These are phyloP conservation scores for Bruguiera gymnorhiza DNA, from an alignment of 345 rosid genomes.

Conservation along the genomic window DNA sequence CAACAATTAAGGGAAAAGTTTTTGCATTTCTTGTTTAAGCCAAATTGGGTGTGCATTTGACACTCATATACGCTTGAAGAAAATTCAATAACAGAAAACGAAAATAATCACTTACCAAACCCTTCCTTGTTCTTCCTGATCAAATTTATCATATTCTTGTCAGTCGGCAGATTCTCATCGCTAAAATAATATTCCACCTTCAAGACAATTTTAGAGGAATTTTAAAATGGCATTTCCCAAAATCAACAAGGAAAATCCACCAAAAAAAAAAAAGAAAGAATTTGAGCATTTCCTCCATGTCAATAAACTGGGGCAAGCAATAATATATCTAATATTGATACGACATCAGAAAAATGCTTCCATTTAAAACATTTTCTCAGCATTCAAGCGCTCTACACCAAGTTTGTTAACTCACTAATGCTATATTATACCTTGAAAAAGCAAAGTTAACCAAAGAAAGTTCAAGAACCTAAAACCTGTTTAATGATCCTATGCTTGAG, in stretches of 20 bases:
- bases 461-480: constrained; percentile 11
- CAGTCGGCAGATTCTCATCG: constrained; percentile 79
- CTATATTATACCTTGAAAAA: too few relatives aligned
- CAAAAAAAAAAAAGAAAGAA: neutral
- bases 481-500: constrained; percentile 25
- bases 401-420: too few relatives aligned
- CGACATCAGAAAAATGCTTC: too few relatives aligned
- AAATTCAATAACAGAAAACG: neutral
- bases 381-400: too few relatives aligned
- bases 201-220: constrained; percentile 10
- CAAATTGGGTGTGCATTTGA: neutral
- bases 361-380: too few relatives aligned
- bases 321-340: too few relatives aligned
- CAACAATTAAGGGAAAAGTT: too few relatives aligned
- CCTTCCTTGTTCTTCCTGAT: constrained; percentile 78
- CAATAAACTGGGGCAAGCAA: too few relatives aligned
- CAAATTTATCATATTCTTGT: constrained; percentile 61
- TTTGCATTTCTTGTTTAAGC: too few relatives aligned
- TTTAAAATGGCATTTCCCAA: neutral
- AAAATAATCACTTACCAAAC: constrained; percentile 49
- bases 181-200: constrained; percentile 94
- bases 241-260: neutral
- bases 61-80: neutral
- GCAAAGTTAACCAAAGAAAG: neutral
- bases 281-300: too few relatives aligned